Percentiles rank a stretch among this genome's conserved stretches.
These are phyloP conservation scores for Obelidium mucronatum DNA, from an alignment of 192 early-diverging fungal genomes.

Conservation along the genomic window DNA sequence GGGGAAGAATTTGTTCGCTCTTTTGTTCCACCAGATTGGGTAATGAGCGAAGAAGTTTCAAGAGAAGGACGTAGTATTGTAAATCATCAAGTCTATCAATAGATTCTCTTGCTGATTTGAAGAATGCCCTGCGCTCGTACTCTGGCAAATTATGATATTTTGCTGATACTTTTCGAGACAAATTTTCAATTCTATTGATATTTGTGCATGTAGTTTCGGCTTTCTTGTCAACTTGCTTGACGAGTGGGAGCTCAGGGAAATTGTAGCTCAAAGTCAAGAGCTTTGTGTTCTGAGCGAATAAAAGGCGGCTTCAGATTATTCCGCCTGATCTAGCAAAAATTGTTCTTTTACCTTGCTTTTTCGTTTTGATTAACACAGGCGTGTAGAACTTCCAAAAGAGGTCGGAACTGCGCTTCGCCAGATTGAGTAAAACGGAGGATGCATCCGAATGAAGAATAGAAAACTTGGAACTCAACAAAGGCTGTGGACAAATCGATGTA, in stretches of 20 bases:
- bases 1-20: slow-evolving; percentile 47
- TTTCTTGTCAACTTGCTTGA: slow-evolving; percentile 8
- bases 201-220: slow-evolving; percentile 12
- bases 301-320: neutral
- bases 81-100: slow-evolving; percentile 39
- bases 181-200: slow-evolving; percentile 1
- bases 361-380: slow-evolving; percentile 18
- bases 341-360: slow-evolving; percentile 29
- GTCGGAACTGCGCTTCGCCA: slow-evolving; percentile 51
- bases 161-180: neutral
- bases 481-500: slow-evolving; percentile 24
- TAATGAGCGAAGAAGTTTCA: slow-evolving; percentile 41
- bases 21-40: slow-evolving; percentile 51
- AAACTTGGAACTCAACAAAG: slow-evolving; percentile 82
- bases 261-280: slow-evolving; percentile 16
- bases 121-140: slow-evolving; percentile 16
- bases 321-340: neutral
- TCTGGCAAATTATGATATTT: slow-evolving; percentile 15
- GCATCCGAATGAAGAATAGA: slow-evolving; percentile 84
- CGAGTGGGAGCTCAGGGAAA: slow-evolving; percentile 4
- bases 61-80: slow-evolving; percentile 40
- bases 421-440: slow-evolving; percentile 48
- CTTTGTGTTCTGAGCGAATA: slow-evolving; percentile 9
- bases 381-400: slow-evolving; percentile 33
- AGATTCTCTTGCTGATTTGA: slow-evolving; percentile 19